phyloP scores from a whole-genome alignment of 495 filamentous ascomycete genomes.

The Rhypophila decipiens region DNA sequence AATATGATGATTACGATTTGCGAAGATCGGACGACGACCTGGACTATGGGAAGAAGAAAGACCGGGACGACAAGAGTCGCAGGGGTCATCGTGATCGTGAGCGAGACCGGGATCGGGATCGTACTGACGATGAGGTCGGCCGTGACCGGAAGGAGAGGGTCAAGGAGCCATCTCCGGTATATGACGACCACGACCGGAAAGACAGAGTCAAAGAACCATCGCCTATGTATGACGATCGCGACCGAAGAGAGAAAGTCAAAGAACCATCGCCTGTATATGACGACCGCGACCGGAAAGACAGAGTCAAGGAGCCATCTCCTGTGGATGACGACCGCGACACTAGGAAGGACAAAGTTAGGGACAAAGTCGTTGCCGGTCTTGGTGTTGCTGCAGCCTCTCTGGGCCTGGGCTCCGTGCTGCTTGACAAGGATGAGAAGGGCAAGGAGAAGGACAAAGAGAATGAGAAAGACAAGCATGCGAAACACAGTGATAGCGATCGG shows the following conservation, averaged over 20 bases:
- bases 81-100: slow-evolving; percentile 15
- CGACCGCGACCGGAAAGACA: slow-evolving; percentile 10
- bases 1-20: slow-evolving; percentile 22
- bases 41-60: slow-evolving; percentile 13
- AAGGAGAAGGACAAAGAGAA: slow-evolving; percentile 11
- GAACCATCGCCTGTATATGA: slow-evolving; percentile 13
- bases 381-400: slow-evolving; percentile 31
- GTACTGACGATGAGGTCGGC: too few relatives aligned
- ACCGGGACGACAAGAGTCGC: slow-evolving; percentile 19
- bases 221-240: too few relatives aligned
- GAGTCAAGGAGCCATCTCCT: slow-evolving; percentile 12
- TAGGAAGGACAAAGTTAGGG: slow-evolving; percentile 20
- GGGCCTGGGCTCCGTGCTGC: slow-evolving; percentile 25
- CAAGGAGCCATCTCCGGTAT: slow-evolving; percentile 11
- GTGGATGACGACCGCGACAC: slow-evolving; percentile 23
- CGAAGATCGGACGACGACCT: slow-evolving; percentile 31
- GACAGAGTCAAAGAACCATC: slow-evolving; percentile 26
- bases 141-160: slow-evolving; percentile 10
- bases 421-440: slow-evolving; percentile 27
- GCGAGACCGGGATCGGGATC: slow-evolving; percentile 9
- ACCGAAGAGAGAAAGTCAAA: slow-evolving; percentile 12
- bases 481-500: slow-evolving; percentile 18
- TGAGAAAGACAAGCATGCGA: slow-evolving; percentile 1
- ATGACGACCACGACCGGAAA: slow-evolving; percentile 23
- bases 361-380: slow-evolving; percentile 31